phyloP scores from a whole-genome alignment of 345 rosid species.

The Abelmoschus esculentus region DNA sequence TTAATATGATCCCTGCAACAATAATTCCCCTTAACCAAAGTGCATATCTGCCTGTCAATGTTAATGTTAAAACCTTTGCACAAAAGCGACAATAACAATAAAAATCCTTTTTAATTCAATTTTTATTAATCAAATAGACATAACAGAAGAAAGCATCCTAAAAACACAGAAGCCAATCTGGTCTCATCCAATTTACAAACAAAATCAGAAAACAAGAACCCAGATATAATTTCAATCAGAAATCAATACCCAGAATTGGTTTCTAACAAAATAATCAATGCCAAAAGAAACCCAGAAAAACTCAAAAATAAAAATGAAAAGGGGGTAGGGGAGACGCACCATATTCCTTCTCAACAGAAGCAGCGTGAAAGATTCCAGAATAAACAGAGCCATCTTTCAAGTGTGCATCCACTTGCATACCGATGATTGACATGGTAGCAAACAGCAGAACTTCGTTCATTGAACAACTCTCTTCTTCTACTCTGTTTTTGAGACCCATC shows the following conservation, averaged over 20 bases:
- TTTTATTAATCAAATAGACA: background rate
- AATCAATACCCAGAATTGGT: constrained; percentile 1
- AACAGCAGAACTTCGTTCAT: constrained; percentile 49
- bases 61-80: background rate
- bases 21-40: background rate
- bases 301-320: background rate
- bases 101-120: background rate
- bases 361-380: constrained; percentile 75
- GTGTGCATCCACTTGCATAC: constrained; percentile 71
- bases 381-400: constrained; percentile 73
- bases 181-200: background rate
- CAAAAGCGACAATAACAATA: background rate
- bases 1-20: constrained; percentile 3
- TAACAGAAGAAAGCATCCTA: background rate
- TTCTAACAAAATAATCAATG: background rate
- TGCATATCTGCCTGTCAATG: background rate
- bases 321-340: constrained; percentile 28
- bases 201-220: background rate
- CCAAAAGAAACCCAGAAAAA: background rate
- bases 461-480: constrained; percentile 24
- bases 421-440: constrained; percentile 69
- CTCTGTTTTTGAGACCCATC: constrained; percentile 46
- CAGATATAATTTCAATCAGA: constrained; percentile 10
- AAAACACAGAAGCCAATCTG: background rate
- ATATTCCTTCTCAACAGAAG: constrained; percentile 54